Conservation (phyloP, 176 grass and related monocot genomes). For the Aegilops longissima region DNA sequence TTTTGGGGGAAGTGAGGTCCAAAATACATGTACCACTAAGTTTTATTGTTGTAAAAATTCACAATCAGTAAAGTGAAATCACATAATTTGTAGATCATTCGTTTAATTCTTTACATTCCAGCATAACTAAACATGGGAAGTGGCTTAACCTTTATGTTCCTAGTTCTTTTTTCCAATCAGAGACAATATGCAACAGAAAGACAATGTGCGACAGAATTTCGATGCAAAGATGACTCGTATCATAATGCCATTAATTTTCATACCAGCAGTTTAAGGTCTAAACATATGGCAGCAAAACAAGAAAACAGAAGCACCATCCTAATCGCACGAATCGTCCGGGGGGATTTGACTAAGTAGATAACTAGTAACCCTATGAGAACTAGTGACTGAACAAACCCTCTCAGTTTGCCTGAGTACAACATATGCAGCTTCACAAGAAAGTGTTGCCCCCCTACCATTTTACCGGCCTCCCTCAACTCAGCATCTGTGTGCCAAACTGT, state of each 20-base stretch:
- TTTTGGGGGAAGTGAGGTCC: constrained; percentile 39
- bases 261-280: neutral
- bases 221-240: neutral
- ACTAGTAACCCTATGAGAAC: neutral
- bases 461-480: neutral
- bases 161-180: neutral
- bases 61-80: constrained; percentile 15
- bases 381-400: neutral
- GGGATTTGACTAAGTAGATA: neutral
- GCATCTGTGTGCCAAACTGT: constrained; percentile 3
- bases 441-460: neutral
- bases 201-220: neutral
- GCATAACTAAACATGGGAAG: neutral
- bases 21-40: constrained; percentile 18
- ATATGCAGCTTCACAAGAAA: constrained; percentile 24
- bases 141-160: neutral
- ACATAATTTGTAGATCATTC: neutral
- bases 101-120: neutral
- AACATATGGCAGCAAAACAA: constrained; percentile 22
- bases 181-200: too few species aligned
- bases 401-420: constrained; percentile 9
- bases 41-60: constrained; percentile 22
- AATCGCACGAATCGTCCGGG: neutral
- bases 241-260: neutral
- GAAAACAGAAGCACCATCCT: constrained; percentile 16